These are phyloP conservation scores for Ascocoryne sarcoides DNA, from an alignment of 2,329 filamentous ascomycete genomes.

Conservation along the genomic window DNA sequence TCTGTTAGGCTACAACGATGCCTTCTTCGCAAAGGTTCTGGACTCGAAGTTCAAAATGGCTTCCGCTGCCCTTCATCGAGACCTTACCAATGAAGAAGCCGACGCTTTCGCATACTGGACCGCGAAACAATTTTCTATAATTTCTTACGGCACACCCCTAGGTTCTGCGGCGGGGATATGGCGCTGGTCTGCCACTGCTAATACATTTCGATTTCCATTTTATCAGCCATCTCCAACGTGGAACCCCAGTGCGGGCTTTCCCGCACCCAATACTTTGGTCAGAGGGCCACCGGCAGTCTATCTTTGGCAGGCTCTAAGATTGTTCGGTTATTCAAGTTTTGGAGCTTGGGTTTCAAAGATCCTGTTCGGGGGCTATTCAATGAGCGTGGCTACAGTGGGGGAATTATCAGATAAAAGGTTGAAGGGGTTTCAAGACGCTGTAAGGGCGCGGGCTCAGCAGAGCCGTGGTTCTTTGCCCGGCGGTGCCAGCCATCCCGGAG, in stretches of 20 bases:
- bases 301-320: slow-evolving; percentile 21
- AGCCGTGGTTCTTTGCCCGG: slow-evolving; percentile 6
- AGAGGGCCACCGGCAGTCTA: slow-evolving; percentile 12
- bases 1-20: slow-evolving; percentile 17
- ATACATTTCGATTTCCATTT: slow-evolving; percentile 25
- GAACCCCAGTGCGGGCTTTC: slow-evolving; percentile 12
- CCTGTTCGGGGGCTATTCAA: slow-evolving; percentile 21
- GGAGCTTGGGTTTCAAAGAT: slow-evolving; percentile 15
- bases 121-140: slow-evolving; percentile 20
- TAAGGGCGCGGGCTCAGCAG: slow-evolving; percentile 6
- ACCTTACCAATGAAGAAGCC: slow-evolving; percentile 21
- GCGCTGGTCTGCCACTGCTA: slow-evolving; percentile 16
- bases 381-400: slow-evolving; percentile 18
- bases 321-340: slow-evolving; percentile 15
- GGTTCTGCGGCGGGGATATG: slow-evolving; percentile 21
- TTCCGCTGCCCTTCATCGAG: slow-evolving; percentile 13
- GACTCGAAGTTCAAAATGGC: slow-evolving; percentile 3
- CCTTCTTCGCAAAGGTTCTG: slow-evolving; percentile 4
- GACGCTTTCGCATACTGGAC: slow-evolving; percentile 22
- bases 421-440: slow-evolving; percentile 12
- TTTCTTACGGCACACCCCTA: slow-evolving; percentile 19
- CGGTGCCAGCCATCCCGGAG: background rate
- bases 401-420: slow-evolving; percentile 23
- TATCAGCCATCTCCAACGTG: slow-evolving; percentile 23
- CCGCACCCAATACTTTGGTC: slow-evolving; percentile 9